A percentile compares a stretch with the other conserved stretches of the same genome.
Evolutionary conservation across 345 rosid species (phyloP).

Genomic region (Nasturtium officinale): DNA sequence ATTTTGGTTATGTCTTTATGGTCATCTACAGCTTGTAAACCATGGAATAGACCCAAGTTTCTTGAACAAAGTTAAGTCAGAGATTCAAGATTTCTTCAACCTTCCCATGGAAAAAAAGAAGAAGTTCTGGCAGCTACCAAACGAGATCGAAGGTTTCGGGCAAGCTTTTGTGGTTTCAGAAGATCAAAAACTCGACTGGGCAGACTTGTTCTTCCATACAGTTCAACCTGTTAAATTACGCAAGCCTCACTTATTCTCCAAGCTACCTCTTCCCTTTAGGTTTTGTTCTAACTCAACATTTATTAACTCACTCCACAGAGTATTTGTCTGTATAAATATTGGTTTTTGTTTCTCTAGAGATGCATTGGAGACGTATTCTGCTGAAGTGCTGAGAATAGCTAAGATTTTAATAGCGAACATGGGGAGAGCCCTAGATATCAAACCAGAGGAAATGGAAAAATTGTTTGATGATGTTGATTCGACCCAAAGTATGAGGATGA

Average conservation of each 20-base stretch:
- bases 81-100: no score
- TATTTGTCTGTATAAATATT: neutral
- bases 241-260: constrained; percentile 43
- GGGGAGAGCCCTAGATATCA: constrained; percentile 57
- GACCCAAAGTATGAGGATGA: constrained; percentile 49
- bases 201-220: constrained; percentile 29
- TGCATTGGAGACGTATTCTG: constrained; percentile 49
- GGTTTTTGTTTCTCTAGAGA: constrained; percentile 44
- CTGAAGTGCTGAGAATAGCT: constrained; percentile 46
- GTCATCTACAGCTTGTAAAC: constrained; percentile 38
- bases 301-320: neutral
- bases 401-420: constrained; percentile 43
- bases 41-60: constrained; percentile 43
- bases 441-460: constrained; percentile 48
- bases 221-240: constrained; percentile 32
- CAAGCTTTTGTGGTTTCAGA: constrained; percentile 44
- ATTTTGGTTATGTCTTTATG: neutral
- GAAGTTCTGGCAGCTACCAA: constrained; percentile 34
- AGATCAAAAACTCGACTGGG: constrained; percentile 50
- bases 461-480: constrained; percentile 40
- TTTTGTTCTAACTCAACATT: neutral
- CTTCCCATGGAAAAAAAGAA: constrained; percentile 48
- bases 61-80: constrained; percentile 36
- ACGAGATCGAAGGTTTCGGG: constrained; percentile 42
- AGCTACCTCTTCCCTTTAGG: constrained; percentile 46